phyloP scores from a whole-genome alignment of 176 grass and related monocot species.

The Rhynchospora breviuscula region DNA sequence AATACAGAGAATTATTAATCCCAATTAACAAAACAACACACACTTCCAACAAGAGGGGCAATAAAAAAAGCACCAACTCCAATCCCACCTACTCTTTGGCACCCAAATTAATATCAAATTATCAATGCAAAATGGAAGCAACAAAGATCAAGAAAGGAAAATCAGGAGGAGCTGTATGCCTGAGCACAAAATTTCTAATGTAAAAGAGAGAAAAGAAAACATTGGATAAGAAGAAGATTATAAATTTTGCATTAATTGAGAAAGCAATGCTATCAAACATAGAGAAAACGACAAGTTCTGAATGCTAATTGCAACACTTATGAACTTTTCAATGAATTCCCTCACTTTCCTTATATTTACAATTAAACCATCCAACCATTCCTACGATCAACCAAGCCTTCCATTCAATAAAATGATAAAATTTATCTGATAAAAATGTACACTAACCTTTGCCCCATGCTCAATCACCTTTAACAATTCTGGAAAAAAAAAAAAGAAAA shows the following conservation, averaged over 20 bases:
- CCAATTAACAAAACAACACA: not conserved
- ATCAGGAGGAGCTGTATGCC: not conserved
- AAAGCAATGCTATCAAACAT: not conserved
- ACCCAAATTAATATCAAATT: not conserved
- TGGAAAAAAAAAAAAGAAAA: not conserved
- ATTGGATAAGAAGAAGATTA: not conserved
- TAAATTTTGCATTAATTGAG: not conserved
- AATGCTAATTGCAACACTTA: not conserved
- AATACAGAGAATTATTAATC: not conserved
- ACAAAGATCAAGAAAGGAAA: not conserved
- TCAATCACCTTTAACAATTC: not conserved
- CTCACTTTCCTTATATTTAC: not conserved
- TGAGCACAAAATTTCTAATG: not conserved
- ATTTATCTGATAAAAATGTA: not conserved
- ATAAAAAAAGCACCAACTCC: not conserved
- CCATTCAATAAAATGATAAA: not conserved
- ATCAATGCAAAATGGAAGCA: not conserved
- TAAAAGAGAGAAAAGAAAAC: not conserved
- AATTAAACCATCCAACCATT: not conserved
- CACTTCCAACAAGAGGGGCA: not conserved
- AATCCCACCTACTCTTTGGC: not conserved
- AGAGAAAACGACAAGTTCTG: not conserved
- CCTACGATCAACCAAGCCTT: not conserved
- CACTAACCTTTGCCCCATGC: not conserved
- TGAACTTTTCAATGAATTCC: not conserved